Base-by-base conservation (phyloP, 495 filamentous ascomycete genomes). In the Rostrohypoxylon terebratum region DNA sequence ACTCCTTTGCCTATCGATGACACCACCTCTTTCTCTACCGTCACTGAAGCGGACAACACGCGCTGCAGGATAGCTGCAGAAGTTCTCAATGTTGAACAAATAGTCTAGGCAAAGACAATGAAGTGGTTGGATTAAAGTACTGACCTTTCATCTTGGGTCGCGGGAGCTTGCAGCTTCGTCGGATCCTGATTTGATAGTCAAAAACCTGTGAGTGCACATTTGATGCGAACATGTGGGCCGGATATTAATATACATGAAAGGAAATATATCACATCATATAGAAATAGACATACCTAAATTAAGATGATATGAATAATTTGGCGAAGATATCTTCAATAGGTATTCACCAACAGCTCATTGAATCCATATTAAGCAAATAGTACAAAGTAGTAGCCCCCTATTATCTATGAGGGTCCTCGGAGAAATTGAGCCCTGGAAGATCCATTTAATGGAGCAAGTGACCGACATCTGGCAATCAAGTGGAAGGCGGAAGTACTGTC, bases 21-120 rank as follows among this genome's bases (percentile, higher is more conserved):
- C 7, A 99, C 88, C 34, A 97, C 79, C 75, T 96, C 85, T 65
- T 91, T 90, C 77, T 98, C 94, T n/a, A 99, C 94, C 9, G 93
- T 96, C 75, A 99, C 96, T n/a, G 96, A 97, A 61, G 96, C 96
- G 18, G 96, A 98, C 59, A 95, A 90, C 63, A 98, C 96, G 63
- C 96, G 87, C 81, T 99, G 96, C 31, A 99, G 86, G 66, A 99
- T 93, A 53, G 94, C 96, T 99, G 76, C 45, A 62, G 61, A 42
- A 44, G 20, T 20, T 38, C 16, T 72, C 20, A 53, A 68, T 59
- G 31, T 58, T 69, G 21, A 66, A 70, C 54, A 68, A 65, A 36
- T 20, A 28, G 16, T 36, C 9, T 33, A 16, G 16, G 44, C 33
- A 14, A 10, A 28, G 20, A 50, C 28, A 20, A 18, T 28, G 38